Conservation (phyloP, 805 yeast genomes). For the Wickerhamomyces bisporus region DNA sequence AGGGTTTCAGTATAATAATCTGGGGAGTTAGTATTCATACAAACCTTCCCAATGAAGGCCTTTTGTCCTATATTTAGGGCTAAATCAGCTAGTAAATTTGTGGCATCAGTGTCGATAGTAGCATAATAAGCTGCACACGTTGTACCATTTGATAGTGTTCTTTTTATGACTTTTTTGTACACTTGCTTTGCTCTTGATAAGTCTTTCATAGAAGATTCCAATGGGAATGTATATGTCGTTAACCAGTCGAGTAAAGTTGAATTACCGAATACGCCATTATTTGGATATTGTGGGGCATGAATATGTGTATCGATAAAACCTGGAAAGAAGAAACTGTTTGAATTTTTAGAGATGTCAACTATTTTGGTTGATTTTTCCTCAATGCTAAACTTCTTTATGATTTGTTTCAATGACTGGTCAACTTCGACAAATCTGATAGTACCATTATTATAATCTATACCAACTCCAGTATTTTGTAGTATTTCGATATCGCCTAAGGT, state of each 20-base stretch:
- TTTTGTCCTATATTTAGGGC: conserved; percentile 71
- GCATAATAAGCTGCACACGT: conserved; percentile 92
- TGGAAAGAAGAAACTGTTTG: conserved; percentile 63
- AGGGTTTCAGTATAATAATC: conserved; percentile 58
- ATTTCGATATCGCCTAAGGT: conserved; percentile 50
- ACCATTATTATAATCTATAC: conserved; percentile 50
- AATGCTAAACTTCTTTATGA: conserved; percentile 8
- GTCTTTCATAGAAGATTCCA: conserved; percentile 66
- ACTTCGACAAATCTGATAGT: conserved; percentile 25
- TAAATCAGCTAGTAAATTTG: conserved; percentile 71
- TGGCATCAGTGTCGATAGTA: conserved; percentile 73
- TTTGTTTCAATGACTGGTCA: conserved; percentile 2
- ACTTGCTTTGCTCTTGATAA: conserved; percentile 50
- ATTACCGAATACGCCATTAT: conserved; percentile 77
- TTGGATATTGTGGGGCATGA: conserved; percentile 83
- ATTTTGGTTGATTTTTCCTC: conserved; percentile 26
- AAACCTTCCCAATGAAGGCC: conserved; percentile 87
- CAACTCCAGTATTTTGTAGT: conserved; percentile 50
- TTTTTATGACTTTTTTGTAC: conserved; percentile 60
- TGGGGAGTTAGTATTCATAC: conserved; percentile 86
- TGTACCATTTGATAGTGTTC: conserved; percentile 76
- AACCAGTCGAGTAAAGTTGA: conserved; percentile 89
- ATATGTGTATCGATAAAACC: conserved; percentile 82
- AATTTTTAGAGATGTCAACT: conserved; percentile 30
- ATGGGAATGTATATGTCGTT: conserved; percentile 79